Evolutionary conservation across 441 rosid genomes (phyloP).

Genomic region (Mallotus repandus): DNA sequence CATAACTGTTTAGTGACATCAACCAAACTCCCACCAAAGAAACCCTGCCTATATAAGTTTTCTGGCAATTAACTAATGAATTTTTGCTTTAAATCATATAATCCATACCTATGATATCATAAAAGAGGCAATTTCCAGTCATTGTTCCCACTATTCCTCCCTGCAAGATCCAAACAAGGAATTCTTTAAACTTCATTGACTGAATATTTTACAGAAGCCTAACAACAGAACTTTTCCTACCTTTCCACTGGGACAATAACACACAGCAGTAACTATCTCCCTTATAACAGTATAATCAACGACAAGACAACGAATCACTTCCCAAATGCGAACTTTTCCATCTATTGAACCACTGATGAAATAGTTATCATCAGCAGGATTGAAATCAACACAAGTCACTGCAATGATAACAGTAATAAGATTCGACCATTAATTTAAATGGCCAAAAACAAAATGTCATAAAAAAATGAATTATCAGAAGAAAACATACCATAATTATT

Average conservation of each 20-base stretch:
- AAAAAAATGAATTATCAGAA: background rate
- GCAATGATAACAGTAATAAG: conserved; percentile 27
- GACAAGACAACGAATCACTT: conserved; percentile 57
- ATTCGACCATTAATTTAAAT: conserved; percentile 4
- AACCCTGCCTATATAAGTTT: background rate
- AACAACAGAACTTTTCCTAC: conserved; percentile 33
- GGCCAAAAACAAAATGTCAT: conserved; percentile 9
- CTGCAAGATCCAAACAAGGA: conserved; percentile 39
- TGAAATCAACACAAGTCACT: conserved; percentile 91
- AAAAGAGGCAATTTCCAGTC: conserved; percentile 73
- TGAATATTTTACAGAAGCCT: background rate
- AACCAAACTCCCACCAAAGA: background rate
- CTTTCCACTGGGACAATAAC: conserved; percentile 86
- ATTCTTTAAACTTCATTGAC: conserved; percentile 8
- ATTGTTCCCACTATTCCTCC: conserved; percentile 80
- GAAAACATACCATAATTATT: conserved; percentile 51
- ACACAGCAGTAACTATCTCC: conserved; percentile 88
- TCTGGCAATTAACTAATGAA: background rate
- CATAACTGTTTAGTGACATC: background rate
- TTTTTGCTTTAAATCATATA: background rate
- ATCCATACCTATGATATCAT: conserved; percentile 60
- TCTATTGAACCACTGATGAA: conserved; percentile 97
- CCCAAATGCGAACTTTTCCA: conserved; percentile 97
- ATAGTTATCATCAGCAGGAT: conserved; percentile 77
- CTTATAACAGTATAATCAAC: conserved; percentile 75